Percentiles rank a stretch among this genome's conserved stretches.
Evolutionary conservation across 495 filamentous ascomycete species (phyloP).

Genomic region (Xylona heveae): DNA sequence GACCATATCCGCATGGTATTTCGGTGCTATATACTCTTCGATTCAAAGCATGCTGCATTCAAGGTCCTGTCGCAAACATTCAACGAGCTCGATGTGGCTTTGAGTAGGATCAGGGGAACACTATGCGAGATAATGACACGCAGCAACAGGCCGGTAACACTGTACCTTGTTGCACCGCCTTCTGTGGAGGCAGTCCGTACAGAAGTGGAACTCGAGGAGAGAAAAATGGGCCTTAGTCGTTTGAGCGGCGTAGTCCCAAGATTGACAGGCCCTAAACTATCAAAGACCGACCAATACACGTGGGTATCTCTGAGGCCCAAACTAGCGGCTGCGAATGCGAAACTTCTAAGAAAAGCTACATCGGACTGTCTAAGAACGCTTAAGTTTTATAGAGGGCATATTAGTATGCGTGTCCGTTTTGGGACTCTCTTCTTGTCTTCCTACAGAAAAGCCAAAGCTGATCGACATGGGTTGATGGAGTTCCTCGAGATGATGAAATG

Average conservation of each 20-base stretch:
- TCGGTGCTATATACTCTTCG: constrained; percentile 17
- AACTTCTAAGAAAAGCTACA: background rate
- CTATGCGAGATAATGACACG: constrained; percentile 17
- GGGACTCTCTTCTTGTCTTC: constrained; percentile 27
- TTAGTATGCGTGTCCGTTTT: constrained; percentile 34
- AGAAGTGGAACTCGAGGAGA: constrained; percentile 1
- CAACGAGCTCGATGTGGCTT: constrained; percentile 14
- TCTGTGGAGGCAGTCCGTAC: constrained; percentile 2
- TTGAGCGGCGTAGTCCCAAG: constrained; percentile 1
- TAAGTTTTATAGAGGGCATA: constrained; percentile 16
- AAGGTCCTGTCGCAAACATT: constrained; percentile 13
- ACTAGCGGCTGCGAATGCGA: constrained; percentile 2
- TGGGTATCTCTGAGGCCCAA: constrained; percentile 1
- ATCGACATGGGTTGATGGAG: constrained; percentile 21
- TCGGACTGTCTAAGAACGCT: constrained; percentile 10
- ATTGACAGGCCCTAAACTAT: constrained; percentile 1
- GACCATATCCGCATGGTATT: constrained; percentile 20
- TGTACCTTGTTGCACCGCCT: constrained; percentile 22
- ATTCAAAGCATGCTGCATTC: constrained; percentile 12
- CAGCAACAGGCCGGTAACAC: constrained; percentile 12
- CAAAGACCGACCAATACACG: background rate
- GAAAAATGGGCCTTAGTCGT: background rate
- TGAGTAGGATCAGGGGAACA: constrained; percentile 15
- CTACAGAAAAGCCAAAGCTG: constrained; percentile 19
- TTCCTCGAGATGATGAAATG: constrained; percentile 14